A percentile compares a stretch with the other conserved stretches of the same genome.
These are phyloP conservation scores for Dentipellis sp. DNA, from an alignment of 768 basidiomycete genomes.

Conservation along the genomic window DNA sequence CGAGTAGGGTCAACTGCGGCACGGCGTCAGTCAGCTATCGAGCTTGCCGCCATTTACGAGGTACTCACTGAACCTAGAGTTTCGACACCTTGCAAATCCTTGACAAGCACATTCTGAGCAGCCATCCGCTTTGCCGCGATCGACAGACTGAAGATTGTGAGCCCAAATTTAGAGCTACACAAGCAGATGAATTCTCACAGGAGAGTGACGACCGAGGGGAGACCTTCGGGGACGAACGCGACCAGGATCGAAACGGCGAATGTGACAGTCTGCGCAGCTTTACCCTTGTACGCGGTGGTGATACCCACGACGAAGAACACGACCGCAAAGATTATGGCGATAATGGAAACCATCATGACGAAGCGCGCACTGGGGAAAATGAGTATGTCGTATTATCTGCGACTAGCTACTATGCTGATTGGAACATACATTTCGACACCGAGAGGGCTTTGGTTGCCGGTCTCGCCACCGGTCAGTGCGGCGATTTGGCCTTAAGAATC, in stretches of 20 bases:
- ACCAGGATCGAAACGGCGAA: constrained; percentile 55
- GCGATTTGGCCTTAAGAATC: constrained; percentile 50
- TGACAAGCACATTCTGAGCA: constrained; percentile 61
- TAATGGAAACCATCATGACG: constrained; percentile 50
- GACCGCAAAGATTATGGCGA: constrained; percentile 52
- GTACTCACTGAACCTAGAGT: constrained; percentile 39
- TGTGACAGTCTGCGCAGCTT: constrained; percentile 49
- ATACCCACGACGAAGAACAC: constrained; percentile 61
- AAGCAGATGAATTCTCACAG: constrained; percentile 21
- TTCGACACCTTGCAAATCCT: constrained; percentile 66
- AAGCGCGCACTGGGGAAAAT: constrained; percentile 37
- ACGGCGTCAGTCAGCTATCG: not conserved
- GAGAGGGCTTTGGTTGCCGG: constrained; percentile 57
- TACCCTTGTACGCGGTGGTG: constrained; percentile 55
- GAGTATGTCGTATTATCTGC: constrained; percentile 1
- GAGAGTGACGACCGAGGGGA: constrained; percentile 60
- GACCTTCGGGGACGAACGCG: constrained; percentile 52
- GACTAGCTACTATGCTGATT: not conserved
- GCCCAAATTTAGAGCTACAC: not conserved
- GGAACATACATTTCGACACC: constrained; percentile 49
- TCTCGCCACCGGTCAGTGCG: constrained; percentile 52
- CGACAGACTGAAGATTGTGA: constrained; percentile 28
- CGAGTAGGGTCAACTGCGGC: constrained; percentile 49
- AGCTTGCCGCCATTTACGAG: too few species aligned
- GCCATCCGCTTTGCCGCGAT: constrained; percentile 70